Evolutionary conservation across 2,329 filamentous ascomycete genomes (phyloP), one percentile per base, ranked within the genome.

Genomic region (Sporothrix humicola): DNA sequence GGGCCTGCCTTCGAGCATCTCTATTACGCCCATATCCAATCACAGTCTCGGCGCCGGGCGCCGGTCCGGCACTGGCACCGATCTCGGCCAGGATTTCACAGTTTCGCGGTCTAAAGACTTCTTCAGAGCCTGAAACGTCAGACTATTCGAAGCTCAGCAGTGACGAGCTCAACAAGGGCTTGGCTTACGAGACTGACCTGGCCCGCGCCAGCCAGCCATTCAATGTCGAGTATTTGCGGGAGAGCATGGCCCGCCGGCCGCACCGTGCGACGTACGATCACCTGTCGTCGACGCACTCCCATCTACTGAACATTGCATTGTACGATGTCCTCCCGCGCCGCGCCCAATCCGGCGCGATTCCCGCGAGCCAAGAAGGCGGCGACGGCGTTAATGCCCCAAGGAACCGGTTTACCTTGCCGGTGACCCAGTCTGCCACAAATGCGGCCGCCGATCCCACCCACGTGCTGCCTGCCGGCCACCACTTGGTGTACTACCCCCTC

Each of bases 401-500:
- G 12, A 48, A 66, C 20, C 61, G 10, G 2, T 66, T 66, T 46
- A 44, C 61, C 12, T 37, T 66, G 42, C 61, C 61, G 5, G 20
- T 26, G 10, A 66, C 61, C n/a, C 23, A 66, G 12, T 3, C 37
- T 4, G 42, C 61, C 8, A 13, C n/a, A 4, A 20, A 20, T 7
- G 15, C n/a, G 13, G 37, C 65, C 23, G 26, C 17, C 48, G 26
- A 54, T 46, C 46, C 44, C 69, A 61, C 26, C 31, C 50, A 44
- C n/a, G 59, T 46, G 20, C 82, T 92, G 7, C 90, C 91, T 0
- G 85, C 88, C 44, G 92, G 91, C 50, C 91, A 97, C 80, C 94
- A 98, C 81, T 86, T 97, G 50, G 89, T 95, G 76, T 97, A 97
- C 84, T 98, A 97, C 83, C 93, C 94, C 74, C 88, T 92, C 12